A percentile compares a stretch with the other conserved stretches of the same genome.
These are phyloP conservation scores for Magnolia changhungtana DNA, from an alignment of 164 flowering plant species.

Conservation along the genomic window DNA sequence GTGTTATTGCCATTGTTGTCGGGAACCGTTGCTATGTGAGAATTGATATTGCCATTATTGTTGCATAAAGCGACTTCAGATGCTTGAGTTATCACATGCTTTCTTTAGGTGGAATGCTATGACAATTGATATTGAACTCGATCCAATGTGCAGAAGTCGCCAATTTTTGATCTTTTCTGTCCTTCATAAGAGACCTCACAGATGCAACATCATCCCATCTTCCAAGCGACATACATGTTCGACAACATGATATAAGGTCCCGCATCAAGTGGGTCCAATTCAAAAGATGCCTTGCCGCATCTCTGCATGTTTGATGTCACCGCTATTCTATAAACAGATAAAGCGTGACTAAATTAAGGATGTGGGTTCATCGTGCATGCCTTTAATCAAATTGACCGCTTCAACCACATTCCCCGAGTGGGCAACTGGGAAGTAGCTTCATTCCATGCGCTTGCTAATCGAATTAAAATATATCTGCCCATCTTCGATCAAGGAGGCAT, in stretches of 20 bases:
- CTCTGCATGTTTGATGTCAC: slow-evolving; percentile 39
- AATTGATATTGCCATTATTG: too few species aligned
- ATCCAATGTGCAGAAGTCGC: slow-evolving; percentile 60
- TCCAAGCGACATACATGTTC: slow-evolving; percentile 54
- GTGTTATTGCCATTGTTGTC: too few species aligned
- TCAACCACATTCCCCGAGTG: slow-evolving; percentile 34
- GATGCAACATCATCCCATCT: slow-evolving; percentile 50
- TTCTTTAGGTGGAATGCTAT: too few species aligned
- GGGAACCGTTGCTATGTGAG: too few species aligned
- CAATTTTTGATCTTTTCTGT: slow-evolving; percentile 35
- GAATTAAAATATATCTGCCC: too few species aligned
- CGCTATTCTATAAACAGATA: slow-evolving; percentile 35
- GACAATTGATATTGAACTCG: slow-evolving; percentile 35
- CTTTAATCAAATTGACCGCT: slow-evolving; percentile 37
- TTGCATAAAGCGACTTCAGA: too few species aligned
- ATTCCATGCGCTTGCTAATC: slow-evolving; percentile 41
- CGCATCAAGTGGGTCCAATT: slow-evolving; percentile 42
- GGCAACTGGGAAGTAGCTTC: slow-evolving; percentile 40
- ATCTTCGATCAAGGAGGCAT: slow-evolving; percentile 35
- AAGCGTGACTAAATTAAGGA: slow-evolving; percentile 52
- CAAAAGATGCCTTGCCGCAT: slow-evolving; percentile 48
- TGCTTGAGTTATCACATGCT: too few species aligned
- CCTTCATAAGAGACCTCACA: slow-evolving; percentile 50
- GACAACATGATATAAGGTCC: too few species aligned
- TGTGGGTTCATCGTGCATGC: slow-evolving; percentile 41